Evolutionary conservation across 1,284 basidiomycete genomes (phyloP), one percentile per base, ranked within the genome.

Genomic region (Cryptococcus jaspeensis): DNA sequence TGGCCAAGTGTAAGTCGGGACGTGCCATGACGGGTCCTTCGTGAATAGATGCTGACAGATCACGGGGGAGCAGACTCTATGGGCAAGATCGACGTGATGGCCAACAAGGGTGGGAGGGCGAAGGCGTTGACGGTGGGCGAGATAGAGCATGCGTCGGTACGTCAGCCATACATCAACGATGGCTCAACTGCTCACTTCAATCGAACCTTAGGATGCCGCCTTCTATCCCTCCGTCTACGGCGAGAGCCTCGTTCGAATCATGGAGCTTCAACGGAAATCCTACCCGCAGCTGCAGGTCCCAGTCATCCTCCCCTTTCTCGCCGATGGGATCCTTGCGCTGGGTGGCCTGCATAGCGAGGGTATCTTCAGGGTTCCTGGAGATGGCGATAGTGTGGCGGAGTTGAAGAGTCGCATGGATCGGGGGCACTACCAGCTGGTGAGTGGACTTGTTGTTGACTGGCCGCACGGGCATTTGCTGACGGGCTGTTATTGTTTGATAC

Each of bases 191-290:
- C 28, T 32, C 5, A 32, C 9, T 32, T 9, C n/a, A n/a, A 9
- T 9, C 9, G 28, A 9, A 5, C 28, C 4, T 35, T 65, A 89
- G 85, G 90, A 93, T 68, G 90, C 90, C 28, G 92, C 92, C 1
- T 96, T 95, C 78, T 89, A 92, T 65, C 91, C 92, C 0, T 92
- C 89, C 1, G 92, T 90, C 0, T 96, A 95, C 69, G 91, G 91
- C 44, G 90, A 93, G 78, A 87, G 88, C 0, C 80, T 96, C 9
- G 87, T 89, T 61, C 85, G 85, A 20, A 87, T 91, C 61, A 87
- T 90, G 79, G 82, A 87, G 50, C 79, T 92, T 12, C 92, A 95
- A 75, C 85, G 86, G 66, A 84, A 87, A 41, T 89, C 86, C 42
- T 93, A 94, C 67, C 89, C 90, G 2, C 81, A 84, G 52, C 84